Conservation (phyloP, 768 basidiomycete genomes). For the Boletus subcaerulescens region DNA sequence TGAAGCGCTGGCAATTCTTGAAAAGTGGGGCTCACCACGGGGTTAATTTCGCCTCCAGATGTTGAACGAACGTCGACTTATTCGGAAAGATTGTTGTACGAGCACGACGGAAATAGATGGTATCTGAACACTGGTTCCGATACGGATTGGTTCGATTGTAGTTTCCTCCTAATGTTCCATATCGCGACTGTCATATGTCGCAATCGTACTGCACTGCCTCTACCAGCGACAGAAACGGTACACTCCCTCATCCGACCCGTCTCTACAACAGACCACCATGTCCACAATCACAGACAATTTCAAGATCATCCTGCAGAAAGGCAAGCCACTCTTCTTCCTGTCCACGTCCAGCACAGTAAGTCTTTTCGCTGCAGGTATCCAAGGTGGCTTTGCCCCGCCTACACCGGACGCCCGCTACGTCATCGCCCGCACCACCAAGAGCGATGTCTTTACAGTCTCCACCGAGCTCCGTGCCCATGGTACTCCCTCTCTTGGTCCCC, state of each 20-base stretch:
- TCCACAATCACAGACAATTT: conserved; percentile 11
- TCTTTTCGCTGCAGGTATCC: conserved; percentile 46
- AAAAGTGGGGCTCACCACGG: conserved; percentile 35
- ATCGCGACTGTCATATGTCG: conserved; percentile 1
- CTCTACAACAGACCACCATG: conserved; percentile 10
- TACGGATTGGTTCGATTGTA: too few relatives aligned
- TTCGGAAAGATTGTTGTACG: too few relatives aligned
- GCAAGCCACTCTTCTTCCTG: conserved; percentile 29
- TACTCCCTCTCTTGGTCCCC: conserved; percentile 39
- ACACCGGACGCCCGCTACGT: conserved; percentile 54
- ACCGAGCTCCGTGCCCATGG: conserved; percentile 49
- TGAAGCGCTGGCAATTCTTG: conserved; percentile 65
- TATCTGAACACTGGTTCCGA: too few relatives aligned
- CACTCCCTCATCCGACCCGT: background rate
- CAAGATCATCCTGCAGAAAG: conserved; percentile 47
- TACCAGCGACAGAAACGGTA: background rate
- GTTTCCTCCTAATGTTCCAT: background rate
- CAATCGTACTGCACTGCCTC: background rate
- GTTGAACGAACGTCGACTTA: too few relatives aligned
- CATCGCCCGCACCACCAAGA: conserved; percentile 40
- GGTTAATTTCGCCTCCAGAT: too few relatives aligned
- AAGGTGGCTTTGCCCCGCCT: conserved; percentile 73
- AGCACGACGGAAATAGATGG: too few relatives aligned
- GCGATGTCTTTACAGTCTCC: conserved; percentile 42
- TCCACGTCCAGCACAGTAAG: background rate